Evolutionary conservation across 1,284 basidiomycete genomes (phyloP), one percentile per base, ranked within the genome.

Genomic region (Fomitopsis palustris): DNA sequence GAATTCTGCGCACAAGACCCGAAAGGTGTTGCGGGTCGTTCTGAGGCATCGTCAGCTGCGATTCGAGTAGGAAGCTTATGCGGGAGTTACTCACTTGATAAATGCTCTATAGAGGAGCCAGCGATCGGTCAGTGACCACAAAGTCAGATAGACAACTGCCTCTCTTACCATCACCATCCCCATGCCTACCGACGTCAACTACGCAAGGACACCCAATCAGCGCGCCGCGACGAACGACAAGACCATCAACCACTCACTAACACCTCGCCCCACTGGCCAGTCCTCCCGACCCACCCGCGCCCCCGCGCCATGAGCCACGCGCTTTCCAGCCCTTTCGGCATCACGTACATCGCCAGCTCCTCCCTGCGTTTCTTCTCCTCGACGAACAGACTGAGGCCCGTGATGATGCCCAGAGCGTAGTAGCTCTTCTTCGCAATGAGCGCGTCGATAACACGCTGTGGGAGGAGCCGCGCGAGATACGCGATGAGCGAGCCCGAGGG

Each of bases 291-390:
- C 75, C 85, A 86, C 0, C 92, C 88, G 62, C 88, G 85, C 17
- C 89, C 88, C 43, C 92, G 74, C 16, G 89, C 85, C 65, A 88
- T 84, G 1, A 87, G 81, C 95, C 96, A 98, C 12, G 86, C 85
- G 58, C 90, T 91, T 76, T 96, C 94, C 47, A 96, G 73, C 0
- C 86, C 92, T 73, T 95, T 93, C n/a, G 96, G 96, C 41, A 98
- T 76, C 3, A 95, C 94, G 72, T 96, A 99, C 88, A 97, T 96
- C 29, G 96, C 94, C 63, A 96, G 76, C 74, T 96, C 94, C 3
- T 85, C 86, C 14, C 93, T 80, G 16, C 94, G 78, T 54, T 86
- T 78, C 72, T 86, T 89, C 69, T 95, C 94, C 70, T 99, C 96
- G 4, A 96, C 83, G 57, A 98, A 87, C 41, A 98, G 78, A 14